Percentiles rank a stretch among this genome's conserved stretches.
phyloP scores from a whole-genome alignment of 2,329 filamentous ascomycete genomes.

The Tolypocladium sp. region DNA sequence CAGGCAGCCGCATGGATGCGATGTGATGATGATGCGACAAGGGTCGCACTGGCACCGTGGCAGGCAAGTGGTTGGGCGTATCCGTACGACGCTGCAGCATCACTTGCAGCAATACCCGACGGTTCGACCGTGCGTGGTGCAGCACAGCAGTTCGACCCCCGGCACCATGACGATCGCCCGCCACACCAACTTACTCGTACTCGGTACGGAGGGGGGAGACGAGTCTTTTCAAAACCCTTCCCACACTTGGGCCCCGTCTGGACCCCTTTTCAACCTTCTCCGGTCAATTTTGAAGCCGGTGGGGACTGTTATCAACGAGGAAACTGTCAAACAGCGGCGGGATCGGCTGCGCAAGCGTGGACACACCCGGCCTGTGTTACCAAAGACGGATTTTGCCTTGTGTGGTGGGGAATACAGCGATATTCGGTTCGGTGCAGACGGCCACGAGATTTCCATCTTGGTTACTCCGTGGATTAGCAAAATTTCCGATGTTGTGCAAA shows the following conservation, averaged over 20 bases:
- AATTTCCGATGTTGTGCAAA: not conserved
- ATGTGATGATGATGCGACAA: not conserved
- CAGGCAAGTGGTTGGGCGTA: not conserved
- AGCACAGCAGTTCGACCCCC: not conserved
- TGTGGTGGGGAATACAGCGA: not conserved
- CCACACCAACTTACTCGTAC: no score
- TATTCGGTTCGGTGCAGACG: not conserved
- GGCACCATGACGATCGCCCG: not conserved
- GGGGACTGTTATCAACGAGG: not conserved
- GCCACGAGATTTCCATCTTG: not conserved
- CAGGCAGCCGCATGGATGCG: not conserved
- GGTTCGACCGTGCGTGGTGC: not conserved
- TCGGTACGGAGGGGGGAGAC: no score
- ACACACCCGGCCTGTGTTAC: not conserved
- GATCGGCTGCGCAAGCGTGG: not conserved
- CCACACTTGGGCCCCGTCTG: not conserved
- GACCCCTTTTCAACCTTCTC: not conserved
- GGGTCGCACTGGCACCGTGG: not conserved
- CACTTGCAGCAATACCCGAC: not conserved
- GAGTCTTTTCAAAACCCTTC: not conserved
- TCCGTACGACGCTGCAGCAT: not conserved
- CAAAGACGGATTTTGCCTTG: not conserved
- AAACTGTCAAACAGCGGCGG: not conserved
- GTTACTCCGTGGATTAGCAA: not conserved
- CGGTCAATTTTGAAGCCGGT: not conserved